Base-by-base conservation (phyloP, 2,329 filamentous ascomycete species). In the Aquanectria penicillioides region DNA sequence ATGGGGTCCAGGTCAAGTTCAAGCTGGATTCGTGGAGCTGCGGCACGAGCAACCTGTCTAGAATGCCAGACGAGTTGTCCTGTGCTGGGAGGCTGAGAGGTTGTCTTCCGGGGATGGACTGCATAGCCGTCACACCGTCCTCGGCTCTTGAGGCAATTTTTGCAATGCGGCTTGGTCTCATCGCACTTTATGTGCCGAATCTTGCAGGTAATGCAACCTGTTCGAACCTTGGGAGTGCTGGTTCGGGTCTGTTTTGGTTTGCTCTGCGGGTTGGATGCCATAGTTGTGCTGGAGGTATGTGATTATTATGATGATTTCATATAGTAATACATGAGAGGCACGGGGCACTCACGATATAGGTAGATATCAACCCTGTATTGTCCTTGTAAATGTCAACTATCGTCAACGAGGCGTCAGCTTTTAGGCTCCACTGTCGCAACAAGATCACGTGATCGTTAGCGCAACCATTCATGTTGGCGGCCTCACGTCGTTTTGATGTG, bases 21-120 rank as follows among this genome's bases (percentile, higher is more conserved):
- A 2, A 68, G 34, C 8, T 68, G 57, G 1, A 36, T 41, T 0
- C 12, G 51, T 1, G 50, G 41, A 25, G 59, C 17, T 6, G 61
- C 28, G 3, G 15, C 2, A 9, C 31, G 36, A 8, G 40, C 33
- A 6, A 55, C 26, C 11, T 63, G 51, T 22, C 55, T 62, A 8
- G 69, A 69, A 46, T 75, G 59, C 70, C 69, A 72, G 13, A n/a
- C n/a, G n/a, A n/a, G n/a, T n/a, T n/a, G n/a, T n/a, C n/a, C 59
- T 52, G 3, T 68, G 25, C 7, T 69, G 68, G 26, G 55, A 47
- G 57, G 37, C 6, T 44, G 9, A 0, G 31, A 51, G 7, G 48
- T 33, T 5, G 46, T 59, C 29, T 57, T 64, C 13, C 17, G 46
- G 11, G 38, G 6, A 5, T 44, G 28, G 0, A 31, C 26, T 2